Evolutionary conservation across 148 eudicot species (phyloP).

Genomic region (Chenopodium quinoa): DNA sequence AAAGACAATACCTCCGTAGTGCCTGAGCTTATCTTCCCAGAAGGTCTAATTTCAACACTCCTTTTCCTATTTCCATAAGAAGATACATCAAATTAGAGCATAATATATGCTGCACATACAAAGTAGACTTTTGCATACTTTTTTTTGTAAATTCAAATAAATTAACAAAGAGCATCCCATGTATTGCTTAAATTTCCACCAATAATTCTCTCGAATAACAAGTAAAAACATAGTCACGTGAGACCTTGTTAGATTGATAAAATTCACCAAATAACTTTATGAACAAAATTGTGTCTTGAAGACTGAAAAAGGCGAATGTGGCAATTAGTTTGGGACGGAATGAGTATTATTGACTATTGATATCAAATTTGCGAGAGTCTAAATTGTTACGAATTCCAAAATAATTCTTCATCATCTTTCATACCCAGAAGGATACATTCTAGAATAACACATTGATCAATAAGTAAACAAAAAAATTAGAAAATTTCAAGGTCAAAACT

Average conservation of each 20-base stretch:
- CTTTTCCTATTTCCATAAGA: slow-evolving; percentile 47
- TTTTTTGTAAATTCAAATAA: not conserved
- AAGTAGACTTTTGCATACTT: not conserved
- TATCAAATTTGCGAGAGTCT: too few species aligned
- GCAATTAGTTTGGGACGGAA: too few species aligned
- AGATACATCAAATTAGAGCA: not conserved
- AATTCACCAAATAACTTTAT: too few species aligned
- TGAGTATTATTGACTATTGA: too few species aligned
- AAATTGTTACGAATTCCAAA: not conserved
- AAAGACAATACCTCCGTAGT: slow-evolving; percentile 52
- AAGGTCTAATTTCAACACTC: slow-evolving; percentile 48
- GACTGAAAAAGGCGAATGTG: too few species aligned
- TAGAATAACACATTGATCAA: not conserved
- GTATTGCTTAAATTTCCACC: too few species aligned
- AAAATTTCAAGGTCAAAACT: not conserved
- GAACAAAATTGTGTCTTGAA: too few species aligned
- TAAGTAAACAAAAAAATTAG: not conserved
- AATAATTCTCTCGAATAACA: too few species aligned
- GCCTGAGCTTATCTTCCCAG: slow-evolving; percentile 65
- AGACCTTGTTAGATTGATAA: too few species aligned
- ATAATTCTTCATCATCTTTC: not conserved
- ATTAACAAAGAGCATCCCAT: not conserved
- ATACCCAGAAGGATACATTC: not conserved
- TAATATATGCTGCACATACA: not conserved
- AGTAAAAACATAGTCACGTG: too few species aligned